A percentile compares a stretch with the other conserved stretches of the same genome.
Conservation (phyloP, 257 asterid species). For the Scutellaria galericulata region DNA sequence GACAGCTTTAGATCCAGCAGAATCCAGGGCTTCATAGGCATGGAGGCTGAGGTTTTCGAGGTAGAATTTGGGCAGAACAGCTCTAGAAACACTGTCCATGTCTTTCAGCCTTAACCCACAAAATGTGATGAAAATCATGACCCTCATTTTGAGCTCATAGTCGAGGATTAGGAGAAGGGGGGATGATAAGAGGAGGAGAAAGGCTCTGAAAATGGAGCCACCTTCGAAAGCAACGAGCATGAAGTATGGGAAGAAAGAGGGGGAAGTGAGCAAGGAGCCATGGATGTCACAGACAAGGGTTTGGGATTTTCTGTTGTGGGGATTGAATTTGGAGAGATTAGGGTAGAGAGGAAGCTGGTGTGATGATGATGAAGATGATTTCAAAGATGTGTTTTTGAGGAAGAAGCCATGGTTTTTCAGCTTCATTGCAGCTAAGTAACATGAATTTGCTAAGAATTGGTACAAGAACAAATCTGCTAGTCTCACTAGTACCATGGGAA, state of each 20-base stretch:
- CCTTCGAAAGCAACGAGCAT: constrained; percentile 96
- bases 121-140: constrained; percentile 78
- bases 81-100: constrained; percentile 64
- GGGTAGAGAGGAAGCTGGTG: constrained; percentile 46
- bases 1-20: constrained; percentile 53
- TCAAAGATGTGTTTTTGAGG: constrained; percentile 40
- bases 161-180: constrained; percentile 55
- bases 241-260: constrained; percentile 84
- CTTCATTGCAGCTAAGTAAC: constrained; percentile 64
- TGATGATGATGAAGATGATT: constrained; percentile 31
- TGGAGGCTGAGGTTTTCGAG: constrained; percentile 62
- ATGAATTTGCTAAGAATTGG: constrained; percentile 70
- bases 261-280: constrained; percentile 53
- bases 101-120: constrained; percentile 67
- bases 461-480: constrained; percentile 61
- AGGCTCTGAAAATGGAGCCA: constrained; percentile 74
- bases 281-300: constrained; percentile 70
- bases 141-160: constrained; percentile 52
- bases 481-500: constrained; percentile 59
- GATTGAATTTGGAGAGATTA: constrained; percentile 46
- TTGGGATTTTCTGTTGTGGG: constrained; percentile 39
- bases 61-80: constrained; percentile 86
- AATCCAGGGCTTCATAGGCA: constrained; percentile 53
- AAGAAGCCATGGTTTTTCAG: constrained; percentile 56
- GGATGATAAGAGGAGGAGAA: constrained; percentile 61